Base-by-base conservation (phyloP, 495 filamentous ascomycete species). In the Cenococcum geophilum region DNA sequence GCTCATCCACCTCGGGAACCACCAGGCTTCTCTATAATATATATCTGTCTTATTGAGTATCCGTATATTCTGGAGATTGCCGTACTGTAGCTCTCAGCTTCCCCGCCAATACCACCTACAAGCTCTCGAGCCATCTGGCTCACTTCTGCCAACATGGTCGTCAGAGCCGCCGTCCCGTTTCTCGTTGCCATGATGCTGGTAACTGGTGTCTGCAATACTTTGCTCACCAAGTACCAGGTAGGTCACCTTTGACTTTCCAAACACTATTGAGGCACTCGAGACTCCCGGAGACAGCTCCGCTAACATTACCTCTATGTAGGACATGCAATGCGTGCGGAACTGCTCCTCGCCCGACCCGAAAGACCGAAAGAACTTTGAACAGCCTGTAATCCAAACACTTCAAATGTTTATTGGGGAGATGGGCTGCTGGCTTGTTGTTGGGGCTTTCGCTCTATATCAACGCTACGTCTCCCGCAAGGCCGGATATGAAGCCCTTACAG, bases 331-430 rank as follows among this genome's bases (percentile, higher is more conserved):
- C 76, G 87, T 98, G 18, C 81, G 86, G 53, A 82, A 97, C 76
- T 98, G 93, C 76, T 84, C 91, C 61, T 82, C 86, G 53, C 77
- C 82, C 6, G 76, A 96, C 72, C 84, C 84, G n/a, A 80, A 76
- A 34, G 82, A 85, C 55, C 82, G 83, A 22, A 64, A 78, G 35
- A 77, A 78, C 65, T 97, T 98, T 74, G 89, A 95, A 71, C 95
- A 97, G 72, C 93, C 93, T 14, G 92, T 98, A 34, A 86, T 97
- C 61, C 93, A 98, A 74, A 97, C 93, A 10, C 82, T 86, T 0
- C 91, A 93, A 69, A 97, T 96, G 91, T 96, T 96, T 68, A 77
- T 95, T 58, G 91, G 91, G 54, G 91, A 96, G 71, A 87, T 88
- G 80, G 91, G 89, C 62, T 90, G 89, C 77, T 96, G 91, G 89